A percentile compares a stretch with the other conserved stretches of the same genome.
phyloP scores from a whole-genome alignment of 495 filamentous ascomycete species.

The Aspergillus campestris region DNA sequence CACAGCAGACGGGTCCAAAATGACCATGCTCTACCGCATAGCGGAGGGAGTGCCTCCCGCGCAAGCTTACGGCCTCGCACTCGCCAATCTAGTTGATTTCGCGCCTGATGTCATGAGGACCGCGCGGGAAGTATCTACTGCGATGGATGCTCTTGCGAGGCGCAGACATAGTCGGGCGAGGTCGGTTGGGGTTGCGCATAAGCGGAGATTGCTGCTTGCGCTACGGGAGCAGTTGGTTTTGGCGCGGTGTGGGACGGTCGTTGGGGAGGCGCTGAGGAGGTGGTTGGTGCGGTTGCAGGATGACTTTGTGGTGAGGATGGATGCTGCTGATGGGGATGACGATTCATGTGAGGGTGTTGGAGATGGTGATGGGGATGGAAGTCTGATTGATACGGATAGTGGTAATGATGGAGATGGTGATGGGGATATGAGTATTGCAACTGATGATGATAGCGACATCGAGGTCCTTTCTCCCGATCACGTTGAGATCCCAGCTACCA shows the following conservation, averaged over 20 bases:
- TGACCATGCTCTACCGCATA: constrained; percentile 84
- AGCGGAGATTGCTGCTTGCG: constrained; percentile 64
- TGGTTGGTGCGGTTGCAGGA: constrained; percentile 66
- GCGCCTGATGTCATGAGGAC: constrained; percentile 56
- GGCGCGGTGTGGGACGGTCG: constrained; percentile 58
- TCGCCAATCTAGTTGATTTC: constrained; percentile 70
- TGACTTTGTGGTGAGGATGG: constrained; percentile 70
- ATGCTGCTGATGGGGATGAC: constrained; percentile 42
- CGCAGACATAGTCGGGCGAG: constrained; percentile 48
- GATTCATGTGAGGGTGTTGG: constrained; percentile 2
- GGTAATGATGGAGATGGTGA: background rate
- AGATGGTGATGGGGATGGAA: constrained; percentile 7
- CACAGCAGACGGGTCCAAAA: constrained; percentile 36
- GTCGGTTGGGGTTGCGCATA: constrained; percentile 46
- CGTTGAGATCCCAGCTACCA: too few species aligned
- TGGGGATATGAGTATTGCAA: too few species aligned
- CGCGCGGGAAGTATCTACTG: constrained; percentile 55
- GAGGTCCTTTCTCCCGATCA: too few species aligned
- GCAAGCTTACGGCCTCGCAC: constrained; percentile 66
- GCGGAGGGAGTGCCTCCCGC: constrained; percentile 59
- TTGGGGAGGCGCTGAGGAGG: constrained; percentile 47
- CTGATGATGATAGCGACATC: too few species aligned
- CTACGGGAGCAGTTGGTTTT: constrained; percentile 70
- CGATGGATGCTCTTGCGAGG: constrained; percentile 46
- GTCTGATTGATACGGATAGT: background rate